Base-by-base conservation (phyloP, 495 filamentous ascomycete species). In the Tuber borchii region DNA sequence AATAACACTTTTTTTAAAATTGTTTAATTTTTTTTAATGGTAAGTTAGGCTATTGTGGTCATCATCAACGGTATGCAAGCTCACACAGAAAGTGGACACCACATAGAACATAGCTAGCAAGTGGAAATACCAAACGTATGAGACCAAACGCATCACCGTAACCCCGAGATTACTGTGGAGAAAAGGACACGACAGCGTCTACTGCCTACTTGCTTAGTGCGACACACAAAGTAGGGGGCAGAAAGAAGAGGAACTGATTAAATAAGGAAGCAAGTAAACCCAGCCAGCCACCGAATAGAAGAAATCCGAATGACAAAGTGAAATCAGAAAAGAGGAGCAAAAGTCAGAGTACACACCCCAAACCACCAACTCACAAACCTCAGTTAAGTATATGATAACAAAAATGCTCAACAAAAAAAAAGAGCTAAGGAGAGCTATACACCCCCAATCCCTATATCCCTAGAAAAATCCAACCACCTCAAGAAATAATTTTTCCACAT, bases 251-350 rank as follows among this genome's bases (percentile, higher is more conserved):
- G 22, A n/a, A 12, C 22, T 56, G 48, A 56, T 56, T 56, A 56
- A 65, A 65, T n/a, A 65, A 65, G 56, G 10, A 31, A 65, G 56
- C 56, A 31, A 65, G 56, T n/a, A 56, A 56, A 56, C 26, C 48
- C 26, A 65, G 56, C 26, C 56, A 65, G 56, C 26, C 56, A 65
- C 31, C 56, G 56, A 31, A 17, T 6, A 31, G 56, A 31, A 31
- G 56, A 65, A 65, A 65, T 17, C 56, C 56, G n/a, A 65, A 65
- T 65, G 56, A 65, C 26, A 26, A 56, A 65, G 56, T 17, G n/a
- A 65, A 26, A 31, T 65, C n/a, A 65, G 56, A 65, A 31, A 31
- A 31, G 56, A 65, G 26, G 56, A 17, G 26, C n/a, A 65, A 65
- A 31, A 65, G 12, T 16, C 26, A 26, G 26, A 65, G 56, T 31